Base-by-base conservation (phyloP, 2,329 filamentous ascomycete genomes). In the Pezicula neosporulosa region DNA sequence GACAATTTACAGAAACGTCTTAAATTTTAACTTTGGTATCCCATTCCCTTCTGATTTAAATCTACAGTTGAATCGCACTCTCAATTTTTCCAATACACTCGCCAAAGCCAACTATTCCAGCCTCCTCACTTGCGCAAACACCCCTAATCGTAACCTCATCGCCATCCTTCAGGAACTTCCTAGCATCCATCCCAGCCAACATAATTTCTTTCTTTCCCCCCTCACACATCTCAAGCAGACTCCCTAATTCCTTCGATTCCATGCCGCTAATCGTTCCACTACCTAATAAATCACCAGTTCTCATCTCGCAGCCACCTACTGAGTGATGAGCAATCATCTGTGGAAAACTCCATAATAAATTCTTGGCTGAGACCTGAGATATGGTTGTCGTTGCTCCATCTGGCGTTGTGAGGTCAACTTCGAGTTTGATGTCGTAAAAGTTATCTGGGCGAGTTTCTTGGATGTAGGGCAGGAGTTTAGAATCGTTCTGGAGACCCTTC, bases 311-410 rank as follows among this genome's bases (percentile, higher is more conserved):
- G 6, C 89, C 89, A 1, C 85, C 87, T 44, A 89, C 78, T 1
- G 85, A 83, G 65, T 93, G 89, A 66, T 93, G 89, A 1, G 89
- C 81, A 38, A 93, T 74, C 87, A 92, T 91, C 67, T 93, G 89
- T 4, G 86, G 81, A 70, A 92, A 93, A 0, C 87, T 91, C 77
- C 84, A 93, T n/a, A 93, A 75, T 10, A 93, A 74, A 62, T 92
- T 80, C 57, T 76, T 80, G 9, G 83, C 80, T 52, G 77, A 86
- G 54, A 77, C 86, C 55, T 70, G 76, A 1, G 78, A 75, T 44
- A 92, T 78, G 0, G 79, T 81, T 0, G 80, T 83, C 0, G 77
- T 71, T 38, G 70, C 68, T n/a, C 73, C 73, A 48, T 75, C 70
- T 3, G 74, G 68, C 13, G 74, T 83, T 15, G 71, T 75, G 12